These are phyloP conservation scores for Entomortierella parvispora DNA, from an alignment of 192 early-diverging fungal genomes.

Conservation along the genomic window DNA sequence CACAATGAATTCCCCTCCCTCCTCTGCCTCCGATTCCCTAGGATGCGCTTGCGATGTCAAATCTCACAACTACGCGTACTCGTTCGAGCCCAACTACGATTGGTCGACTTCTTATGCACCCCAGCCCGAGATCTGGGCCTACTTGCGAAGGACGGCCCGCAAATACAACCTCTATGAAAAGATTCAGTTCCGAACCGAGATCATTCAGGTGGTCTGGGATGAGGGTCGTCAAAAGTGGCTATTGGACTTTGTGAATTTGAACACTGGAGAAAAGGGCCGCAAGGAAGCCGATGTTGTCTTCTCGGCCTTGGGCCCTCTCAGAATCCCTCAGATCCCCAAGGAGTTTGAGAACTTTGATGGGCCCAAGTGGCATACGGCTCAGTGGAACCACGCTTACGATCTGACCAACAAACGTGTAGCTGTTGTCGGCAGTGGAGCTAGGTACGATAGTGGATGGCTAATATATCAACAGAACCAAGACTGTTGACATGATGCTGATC, in stretches of 20 bases:
- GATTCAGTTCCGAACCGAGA: slow-evolving; percentile 52
- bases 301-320: slow-evolving; percentile 57
- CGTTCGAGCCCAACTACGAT: slow-evolving; percentile 55
- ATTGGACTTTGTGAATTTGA: slow-evolving; percentile 11
- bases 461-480: too few relatives aligned
- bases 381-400: slow-evolving; percentile 55
- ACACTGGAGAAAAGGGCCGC: slow-evolving; percentile 10
- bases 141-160: slow-evolving; percentile 38
- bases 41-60: slow-evolving; percentile 56
- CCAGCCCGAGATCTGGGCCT: slow-evolving; percentile 55
- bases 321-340: slow-evolving; percentile 53
- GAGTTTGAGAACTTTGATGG: slow-evolving; percentile 56
- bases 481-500: too few relatives aligned
- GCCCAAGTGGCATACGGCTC: slow-evolving; percentile 53
- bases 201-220: slow-evolving; percentile 44
- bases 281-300: slow-evolving; percentile 44
- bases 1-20: too few relatives aligned
- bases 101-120: slow-evolving; percentile 47
- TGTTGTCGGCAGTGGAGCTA: slow-evolving; percentile 53
- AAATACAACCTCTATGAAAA: slow-evolving; percentile 53
- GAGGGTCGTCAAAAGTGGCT: slow-evolving; percentile 48
- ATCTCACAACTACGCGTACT: slow-evolving; percentile 52
- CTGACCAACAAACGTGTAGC: slow-evolving; percentile 48
- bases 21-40: too few relatives aligned
- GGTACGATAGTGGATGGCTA: too few relatives aligned